A percentile compares a stretch with the other conserved stretches of the same genome.
Evolutionary conservation across 2,329 filamentous ascomycete species (phyloP).

Genomic region (Colletotrichum sp.): DNA sequence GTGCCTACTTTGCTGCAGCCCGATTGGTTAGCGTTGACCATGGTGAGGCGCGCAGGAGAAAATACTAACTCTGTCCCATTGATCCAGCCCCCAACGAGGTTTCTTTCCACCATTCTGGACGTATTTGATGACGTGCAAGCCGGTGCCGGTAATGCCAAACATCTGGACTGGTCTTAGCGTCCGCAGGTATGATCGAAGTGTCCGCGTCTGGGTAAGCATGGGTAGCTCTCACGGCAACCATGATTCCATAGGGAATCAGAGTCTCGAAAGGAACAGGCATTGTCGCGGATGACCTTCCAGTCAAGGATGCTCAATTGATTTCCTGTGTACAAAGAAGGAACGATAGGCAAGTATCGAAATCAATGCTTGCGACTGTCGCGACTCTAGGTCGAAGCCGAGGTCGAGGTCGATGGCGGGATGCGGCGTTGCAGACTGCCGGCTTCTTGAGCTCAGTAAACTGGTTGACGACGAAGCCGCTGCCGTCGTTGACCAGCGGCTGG

Average conservation of each 20-base stretch:
- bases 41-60: not conserved
- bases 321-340: not conserved
- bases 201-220: conserved; percentile 28
- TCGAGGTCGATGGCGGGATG: not conserved
- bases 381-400: not conserved
- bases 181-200: not conserved
- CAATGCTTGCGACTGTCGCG: not conserved
- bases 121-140: conserved; percentile 61
- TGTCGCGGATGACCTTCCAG: conserved; percentile 28
- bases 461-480: not conserved
- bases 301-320: conserved; percentile 21
- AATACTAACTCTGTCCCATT: conserved; percentile 64
- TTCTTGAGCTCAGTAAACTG: not conserved
- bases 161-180: conserved; percentile 51
- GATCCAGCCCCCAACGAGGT: conserved; percentile 63
- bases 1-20: conserved; percentile 58
- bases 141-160: conserved; percentile 66
- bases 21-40: conserved; percentile 30
- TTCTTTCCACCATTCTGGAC: conserved; percentile 67
- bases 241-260: conserved; percentile 69
- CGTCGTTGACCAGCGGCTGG: not conserved
- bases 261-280: conserved; percentile 72
- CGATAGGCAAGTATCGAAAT: not conserved
- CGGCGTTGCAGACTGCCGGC: not conserved
- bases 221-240: conserved; percentile 54